Conservation (phyloP, 805 yeast genomes). For the Kluyveromyces wickerhamii region DNA sequence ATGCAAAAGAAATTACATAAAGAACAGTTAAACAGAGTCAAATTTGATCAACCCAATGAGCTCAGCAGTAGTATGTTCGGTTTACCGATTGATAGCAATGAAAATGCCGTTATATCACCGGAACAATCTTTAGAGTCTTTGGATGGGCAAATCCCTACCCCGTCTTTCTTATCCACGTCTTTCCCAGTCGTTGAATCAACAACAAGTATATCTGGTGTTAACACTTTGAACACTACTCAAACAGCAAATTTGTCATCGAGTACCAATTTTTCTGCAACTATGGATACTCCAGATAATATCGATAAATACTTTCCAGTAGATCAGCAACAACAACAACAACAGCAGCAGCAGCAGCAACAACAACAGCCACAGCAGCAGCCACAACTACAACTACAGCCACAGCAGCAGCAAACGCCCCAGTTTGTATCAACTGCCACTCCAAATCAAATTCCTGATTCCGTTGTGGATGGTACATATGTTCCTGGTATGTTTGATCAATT, state of each 20-base stretch:
- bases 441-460: slow-evolving; percentile 2
- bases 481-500: slow-evolving; percentile 82
- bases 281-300: slow-evolving; percentile 2
- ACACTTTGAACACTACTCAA: slow-evolving; percentile 14
- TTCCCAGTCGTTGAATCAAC: slow-evolving; percentile 5
- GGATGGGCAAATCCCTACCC: neutral
- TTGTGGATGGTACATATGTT: slow-evolving; percentile 36
- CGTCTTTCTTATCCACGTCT: neutral
- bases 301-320: slow-evolving; percentile 8
- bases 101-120: slow-evolving; percentile 2
- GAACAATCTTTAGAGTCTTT: slow-evolving; percentile 1
- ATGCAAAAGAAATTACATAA: neutral
- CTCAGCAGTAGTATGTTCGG: neutral
- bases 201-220: slow-evolving; percentile 15
- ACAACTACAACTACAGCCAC: slow-evolving; percentile 10
- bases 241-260: slow-evolving; percentile 12
- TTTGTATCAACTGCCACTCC: neutral
- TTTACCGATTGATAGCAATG: neutral
- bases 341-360: slow-evolving; percentile 10
- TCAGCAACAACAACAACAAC: neutral
- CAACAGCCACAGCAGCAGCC: too few species aligned
- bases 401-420: slow-evolving; percentile 24
- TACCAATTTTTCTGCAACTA: slow-evolving; percentile 4
- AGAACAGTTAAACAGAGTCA: neutral
- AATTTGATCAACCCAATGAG: neutral